Evolutionary conservation across 2,329 filamentous ascomycete species (phyloP), one percentile per base, ranked within the genome.

Genomic region (Rhynchosporium graminicola): DNA sequence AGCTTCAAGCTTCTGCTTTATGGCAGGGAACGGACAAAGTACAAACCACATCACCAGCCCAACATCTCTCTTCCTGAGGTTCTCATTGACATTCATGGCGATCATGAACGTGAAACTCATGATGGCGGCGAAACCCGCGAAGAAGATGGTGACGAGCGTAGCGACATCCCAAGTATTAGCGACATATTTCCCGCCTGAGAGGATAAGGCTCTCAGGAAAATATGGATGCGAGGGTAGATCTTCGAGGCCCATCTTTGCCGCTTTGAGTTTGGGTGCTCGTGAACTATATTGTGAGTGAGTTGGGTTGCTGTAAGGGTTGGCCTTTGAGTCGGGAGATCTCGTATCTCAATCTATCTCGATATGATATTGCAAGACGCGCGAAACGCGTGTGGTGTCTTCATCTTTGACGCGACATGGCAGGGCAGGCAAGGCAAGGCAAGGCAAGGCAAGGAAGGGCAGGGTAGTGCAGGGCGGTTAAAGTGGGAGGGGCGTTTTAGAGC

Each of bases 1-100:
- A 13, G 4, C 40, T 13, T 15, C 40, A 43, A 43, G 40, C 40
- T 20, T 20, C 20, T 20, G 1, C 20, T 20, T 20, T 20, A 20
- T 20, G 20, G 20, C 1, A 12, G 48, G 2, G 28, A 10, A 86
- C 13, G 66, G 48, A 73, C 72, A 69, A 51, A 72, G 56, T 3
- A 69, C 60, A 59, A 74, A 74, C 72, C 72, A 74, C 33, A 72
- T 46, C 3, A 74, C 61, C 20, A 72, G 57, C 8, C 50, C 66
- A 47, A 63, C 63, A 60, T 74, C 72, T n/a, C 57, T 28, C 9
- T 38, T 36, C 40, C 59, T 65, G 26, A 74, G 57, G 4, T 48
- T 46, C 31, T 67, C 70, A 63, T 72, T 69, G 3, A 66, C 51
- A 31, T 61, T 60, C 42, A 57, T 64, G 12, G 63, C 54, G 1